phyloP scores from a whole-genome alignment of 106 monocot genomes.

The Agapanthus africanus region DNA sequence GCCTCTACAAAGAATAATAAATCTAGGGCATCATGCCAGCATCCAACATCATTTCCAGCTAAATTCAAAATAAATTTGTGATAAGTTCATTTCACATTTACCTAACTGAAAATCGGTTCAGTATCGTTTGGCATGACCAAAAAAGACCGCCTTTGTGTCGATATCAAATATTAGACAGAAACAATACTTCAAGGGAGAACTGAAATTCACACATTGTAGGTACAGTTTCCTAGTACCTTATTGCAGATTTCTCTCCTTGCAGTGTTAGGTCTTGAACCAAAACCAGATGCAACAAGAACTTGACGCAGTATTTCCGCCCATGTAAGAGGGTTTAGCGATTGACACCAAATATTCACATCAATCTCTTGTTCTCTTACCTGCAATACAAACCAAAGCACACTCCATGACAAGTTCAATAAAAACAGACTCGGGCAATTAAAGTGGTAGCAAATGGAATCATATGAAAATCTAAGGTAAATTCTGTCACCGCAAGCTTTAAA shows the following conservation, averaged over 20 bases:
- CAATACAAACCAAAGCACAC: slow-evolving; percentile 12
- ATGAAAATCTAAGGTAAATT: not conserved
- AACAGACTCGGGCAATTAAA: not conserved
- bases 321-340: slow-evolving; percentile 75
- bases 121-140: not conserved
- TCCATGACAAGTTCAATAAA: not conserved
- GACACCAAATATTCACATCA: slow-evolving; percentile 55
- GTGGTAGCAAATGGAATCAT: not conserved
- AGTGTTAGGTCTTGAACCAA: slow-evolving; percentile 47
- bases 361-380: slow-evolving; percentile 74
- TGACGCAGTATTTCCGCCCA: slow-evolving; percentile 92
- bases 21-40: not conserved
- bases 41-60: not conserved
- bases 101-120: not conserved
- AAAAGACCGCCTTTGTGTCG: not conserved
- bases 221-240: slow-evolving; percentile 37
- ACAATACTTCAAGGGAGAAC: not conserved
- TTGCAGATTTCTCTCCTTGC: slow-evolving; percentile 30
- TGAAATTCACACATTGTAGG: not conserved
- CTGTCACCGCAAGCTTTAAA: too few relatives aligned
- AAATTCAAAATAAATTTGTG: not conserved
- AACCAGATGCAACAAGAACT: slow-evolving; percentile 76
- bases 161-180: not conserved
- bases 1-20: not conserved
- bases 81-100: not conserved